A percentile compares a stretch with the other conserved stretches of the same genome.
Evolutionary conservation across 2,329 filamentous ascomycete genomes (phyloP).

Genomic region (Arthrocladium fulminans): DNA sequence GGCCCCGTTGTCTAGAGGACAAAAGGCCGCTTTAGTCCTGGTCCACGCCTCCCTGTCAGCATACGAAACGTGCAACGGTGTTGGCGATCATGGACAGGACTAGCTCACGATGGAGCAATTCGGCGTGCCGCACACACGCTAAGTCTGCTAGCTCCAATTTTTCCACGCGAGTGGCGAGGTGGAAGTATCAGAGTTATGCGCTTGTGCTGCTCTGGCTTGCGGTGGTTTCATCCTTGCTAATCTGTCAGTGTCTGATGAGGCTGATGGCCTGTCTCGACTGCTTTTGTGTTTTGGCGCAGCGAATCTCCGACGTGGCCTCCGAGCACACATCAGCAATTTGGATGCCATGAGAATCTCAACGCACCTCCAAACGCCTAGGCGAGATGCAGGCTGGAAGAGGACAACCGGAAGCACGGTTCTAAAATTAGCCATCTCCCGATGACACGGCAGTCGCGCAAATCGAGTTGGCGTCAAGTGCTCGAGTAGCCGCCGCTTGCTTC

Average conservation of each 20-base stretch:
- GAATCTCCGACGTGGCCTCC: slow-evolving; percentile 4
- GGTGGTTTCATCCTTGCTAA: slow-evolving; percentile 1
- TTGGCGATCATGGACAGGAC: slow-evolving; percentile 1
- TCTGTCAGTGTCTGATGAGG: neutral
- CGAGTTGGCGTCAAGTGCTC: neutral
- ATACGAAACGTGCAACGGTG: neutral
- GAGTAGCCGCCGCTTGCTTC: neutral
- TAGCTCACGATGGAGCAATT: neutral
- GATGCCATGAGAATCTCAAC: neutral
- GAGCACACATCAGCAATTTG: neutral
- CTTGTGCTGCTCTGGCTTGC: slow-evolving; percentile 1
- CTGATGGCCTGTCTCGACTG: neutral
- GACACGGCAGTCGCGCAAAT: neutral
- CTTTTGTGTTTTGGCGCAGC: neutral
- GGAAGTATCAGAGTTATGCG: neutral
- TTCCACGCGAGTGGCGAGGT: neutral
- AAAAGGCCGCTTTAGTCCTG: neutral
- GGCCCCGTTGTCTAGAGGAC: neutral
- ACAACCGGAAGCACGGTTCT: neutral
- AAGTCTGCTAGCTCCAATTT: neutral
- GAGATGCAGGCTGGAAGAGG: neutral
- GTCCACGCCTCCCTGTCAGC: neutral
- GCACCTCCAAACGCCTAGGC: neutral
- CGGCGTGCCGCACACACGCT: neutral
- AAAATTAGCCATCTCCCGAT: too few species aligned